These are phyloP conservation scores for Cerioporus squamosus DNA, from an alignment of 1,284 basidiomycete species.

Conservation along the genomic window DNA sequence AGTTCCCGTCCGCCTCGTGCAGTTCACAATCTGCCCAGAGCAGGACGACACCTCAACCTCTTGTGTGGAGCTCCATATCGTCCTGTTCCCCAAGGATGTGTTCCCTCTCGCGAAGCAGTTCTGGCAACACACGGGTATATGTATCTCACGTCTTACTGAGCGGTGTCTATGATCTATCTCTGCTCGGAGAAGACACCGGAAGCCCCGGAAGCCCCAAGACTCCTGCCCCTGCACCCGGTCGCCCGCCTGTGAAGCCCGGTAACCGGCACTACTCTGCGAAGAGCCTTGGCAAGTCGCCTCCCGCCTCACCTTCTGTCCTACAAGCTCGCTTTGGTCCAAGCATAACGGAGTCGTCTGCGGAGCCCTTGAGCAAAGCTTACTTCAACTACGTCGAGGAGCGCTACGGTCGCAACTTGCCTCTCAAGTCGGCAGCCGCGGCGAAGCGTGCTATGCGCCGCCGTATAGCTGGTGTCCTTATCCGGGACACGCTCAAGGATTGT, in stretches of 20 bases:
- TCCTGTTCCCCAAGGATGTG: conserved; percentile 73
- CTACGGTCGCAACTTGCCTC: conserved; percentile 91
- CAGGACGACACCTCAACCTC: conserved; percentile 37
- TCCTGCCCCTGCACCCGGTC: conserved; percentile 33
- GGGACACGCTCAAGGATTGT: conserved; percentile 50
- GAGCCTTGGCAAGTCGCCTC: conserved; percentile 31
- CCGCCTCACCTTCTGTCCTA: conserved; percentile 16
- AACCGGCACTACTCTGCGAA: conserved; percentile 72
- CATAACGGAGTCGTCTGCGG: conserved; percentile 25
- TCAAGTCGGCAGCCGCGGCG: conserved; percentile 74
- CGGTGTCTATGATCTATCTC: conserved; percentile 76
- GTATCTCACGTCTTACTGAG: conserved; percentile 89
- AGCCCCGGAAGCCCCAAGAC: conserved; percentile 29
- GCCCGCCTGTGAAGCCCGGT: conserved; percentile 45
- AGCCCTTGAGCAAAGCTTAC: conserved; percentile 54
- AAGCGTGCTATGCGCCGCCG: conserved; percentile 88
- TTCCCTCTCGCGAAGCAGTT: conserved; percentile 85
- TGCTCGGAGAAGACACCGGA: conserved; percentile 52
- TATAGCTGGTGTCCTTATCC: conserved; percentile 86
- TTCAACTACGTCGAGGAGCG: conserved; percentile 86
- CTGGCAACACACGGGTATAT: conserved; percentile 95
- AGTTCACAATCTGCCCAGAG: conserved; percentile 74
- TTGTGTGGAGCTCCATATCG: conserved; percentile 74
- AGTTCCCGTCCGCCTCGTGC: conserved; percentile 67
- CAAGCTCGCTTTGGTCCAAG: conserved; percentile 6